Evolutionary conservation across 2,329 filamentous ascomycete genomes (phyloP).

Genomic region (Cladosporium austrohemisphaericum): DNA sequence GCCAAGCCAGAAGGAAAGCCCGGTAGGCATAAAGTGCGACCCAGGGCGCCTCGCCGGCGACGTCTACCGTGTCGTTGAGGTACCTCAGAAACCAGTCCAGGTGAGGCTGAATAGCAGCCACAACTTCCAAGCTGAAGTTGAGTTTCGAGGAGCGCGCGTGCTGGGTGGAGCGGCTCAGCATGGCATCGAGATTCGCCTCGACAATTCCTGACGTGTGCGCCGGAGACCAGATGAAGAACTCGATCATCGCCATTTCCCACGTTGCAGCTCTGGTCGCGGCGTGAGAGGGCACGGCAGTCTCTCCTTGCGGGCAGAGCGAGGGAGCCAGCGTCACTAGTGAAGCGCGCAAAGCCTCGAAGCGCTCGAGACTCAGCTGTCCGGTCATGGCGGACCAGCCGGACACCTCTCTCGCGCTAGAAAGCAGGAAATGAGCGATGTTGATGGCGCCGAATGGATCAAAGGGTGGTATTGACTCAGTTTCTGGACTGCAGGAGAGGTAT

Average conservation of each 20-base stretch:
- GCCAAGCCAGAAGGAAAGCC: slow-evolving; percentile 13
- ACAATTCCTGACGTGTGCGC: slow-evolving; percentile 12
- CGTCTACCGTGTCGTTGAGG: background rate
- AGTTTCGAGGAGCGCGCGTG: slow-evolving; percentile 4
- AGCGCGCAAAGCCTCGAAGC: slow-evolving; percentile 13
- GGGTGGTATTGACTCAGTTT: background rate
- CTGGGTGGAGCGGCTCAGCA: slow-evolving; percentile 7
- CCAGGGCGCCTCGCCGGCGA: background rate
- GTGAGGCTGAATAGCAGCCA: slow-evolving; percentile 6
- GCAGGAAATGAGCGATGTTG: slow-evolving; percentile 14
- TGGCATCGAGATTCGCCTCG: slow-evolving; percentile 6
- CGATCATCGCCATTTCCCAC: slow-evolving; percentile 16
- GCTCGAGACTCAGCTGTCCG: slow-evolving; percentile 12
- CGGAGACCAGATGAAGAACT: slow-evolving; percentile 14
- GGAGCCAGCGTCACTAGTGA: slow-evolving; percentile 9
- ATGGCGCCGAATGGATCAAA: slow-evolving; percentile 13
- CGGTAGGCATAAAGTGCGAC: slow-evolving; percentile 7
- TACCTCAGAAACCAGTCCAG: slow-evolving; percentile 11
- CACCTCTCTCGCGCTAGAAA: slow-evolving; percentile 13
- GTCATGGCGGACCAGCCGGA: slow-evolving; percentile 16
- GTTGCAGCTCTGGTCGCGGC: slow-evolving; percentile 4
- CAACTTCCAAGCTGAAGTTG: background rate
- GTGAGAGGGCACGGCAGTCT: background rate
- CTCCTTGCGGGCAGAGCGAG: background rate
- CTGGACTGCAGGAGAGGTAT: slow-evolving; percentile 4